phyloP scores from a whole-genome alignment of 257 asterid genomes.

The Primulina eburnea region DNA sequence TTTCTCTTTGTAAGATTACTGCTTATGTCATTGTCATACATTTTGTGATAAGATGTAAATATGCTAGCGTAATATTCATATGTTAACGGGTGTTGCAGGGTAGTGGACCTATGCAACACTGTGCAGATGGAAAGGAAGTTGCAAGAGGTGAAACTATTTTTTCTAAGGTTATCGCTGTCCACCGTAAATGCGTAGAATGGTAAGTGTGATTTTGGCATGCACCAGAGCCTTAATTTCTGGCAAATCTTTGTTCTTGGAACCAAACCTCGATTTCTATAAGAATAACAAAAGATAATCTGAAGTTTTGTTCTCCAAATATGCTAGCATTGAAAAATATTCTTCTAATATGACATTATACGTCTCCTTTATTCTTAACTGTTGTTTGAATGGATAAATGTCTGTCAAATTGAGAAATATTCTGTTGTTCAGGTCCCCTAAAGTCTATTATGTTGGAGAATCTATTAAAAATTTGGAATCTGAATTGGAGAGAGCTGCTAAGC shows the following conservation, averaged over 20 bases:
- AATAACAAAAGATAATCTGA: neutral
- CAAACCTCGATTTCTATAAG: neutral
- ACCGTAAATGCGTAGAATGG: constrained; percentile 83
- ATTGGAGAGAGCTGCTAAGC: constrained; percentile 82
- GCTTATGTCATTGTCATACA: neutral
- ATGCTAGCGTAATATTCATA: constrained; percentile 2
- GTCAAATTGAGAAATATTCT: no score
- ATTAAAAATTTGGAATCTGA: constrained; percentile 78
- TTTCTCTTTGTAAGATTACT: constrained; percentile 9
- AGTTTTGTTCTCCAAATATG: neutral
- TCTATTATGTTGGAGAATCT: constrained; percentile 59
- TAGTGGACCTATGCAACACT: constrained; percentile 63
- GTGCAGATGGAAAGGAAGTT: constrained; percentile 70
- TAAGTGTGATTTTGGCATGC: constrained; percentile 30
- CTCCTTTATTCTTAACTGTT: no score
- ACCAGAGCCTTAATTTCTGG: constrained; percentile 13
- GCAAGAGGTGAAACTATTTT: constrained; percentile 31
- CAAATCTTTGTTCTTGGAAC: neutral
- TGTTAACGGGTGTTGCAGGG: constrained; percentile 44
- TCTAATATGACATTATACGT: no score
- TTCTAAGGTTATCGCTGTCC: constrained; percentile 59
- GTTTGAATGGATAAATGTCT: no score
- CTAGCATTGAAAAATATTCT: no score
- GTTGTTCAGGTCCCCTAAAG: constrained; percentile 73
- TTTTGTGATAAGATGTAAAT: constrained; percentile 2